These are phyloP conservation scores for Amylostereum chailletii DNA, from an alignment of 1,284 basidiomycete species.

Conservation along the genomic window DNA sequence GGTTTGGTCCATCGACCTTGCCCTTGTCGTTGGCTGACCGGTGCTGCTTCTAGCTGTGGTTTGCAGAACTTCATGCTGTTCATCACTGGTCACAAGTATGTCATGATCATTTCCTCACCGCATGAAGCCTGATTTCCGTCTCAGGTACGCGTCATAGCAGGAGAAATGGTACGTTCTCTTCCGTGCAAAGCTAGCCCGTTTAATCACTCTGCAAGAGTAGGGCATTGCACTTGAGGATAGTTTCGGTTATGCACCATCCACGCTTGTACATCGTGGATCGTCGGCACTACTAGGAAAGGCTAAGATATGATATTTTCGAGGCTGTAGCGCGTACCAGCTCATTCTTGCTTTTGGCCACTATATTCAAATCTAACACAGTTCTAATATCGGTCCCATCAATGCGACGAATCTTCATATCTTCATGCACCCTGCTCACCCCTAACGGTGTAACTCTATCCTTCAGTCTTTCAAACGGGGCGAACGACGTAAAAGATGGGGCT, in stretches of 20 bases:
- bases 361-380: too few species aligned
- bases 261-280: conserved; percentile 57
- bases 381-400: too few species aligned
- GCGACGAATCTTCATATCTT: too few species aligned
- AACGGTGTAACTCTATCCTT: too few species aligned
- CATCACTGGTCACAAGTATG: conserved; percentile 81
- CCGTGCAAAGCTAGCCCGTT: conserved; percentile 1
- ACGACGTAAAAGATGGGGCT: too few species aligned
- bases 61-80: conserved; percentile 73
- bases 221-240: conserved; percentile 57
- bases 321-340: too few species aligned
- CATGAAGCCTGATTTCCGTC: too few species aligned
- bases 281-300: conserved; percentile 33
- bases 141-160: conserved; percentile 71
- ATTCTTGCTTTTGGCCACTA: too few species aligned
- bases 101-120: too few species aligned
- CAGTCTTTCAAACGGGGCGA: too few species aligned
- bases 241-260: conserved; percentile 78
- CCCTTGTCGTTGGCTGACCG: neutral
- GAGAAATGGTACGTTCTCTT: conserved; percentile 52
- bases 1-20: conserved; percentile 29
- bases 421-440: too few species aligned
- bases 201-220: conserved; percentile 27
- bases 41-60: conserved; percentile 61
- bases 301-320: conserved; percentile 23